Evolutionary conservation across 176 grass and related monocot species (phyloP).

Genomic region (Hsuehochloa calcarea): DNA sequence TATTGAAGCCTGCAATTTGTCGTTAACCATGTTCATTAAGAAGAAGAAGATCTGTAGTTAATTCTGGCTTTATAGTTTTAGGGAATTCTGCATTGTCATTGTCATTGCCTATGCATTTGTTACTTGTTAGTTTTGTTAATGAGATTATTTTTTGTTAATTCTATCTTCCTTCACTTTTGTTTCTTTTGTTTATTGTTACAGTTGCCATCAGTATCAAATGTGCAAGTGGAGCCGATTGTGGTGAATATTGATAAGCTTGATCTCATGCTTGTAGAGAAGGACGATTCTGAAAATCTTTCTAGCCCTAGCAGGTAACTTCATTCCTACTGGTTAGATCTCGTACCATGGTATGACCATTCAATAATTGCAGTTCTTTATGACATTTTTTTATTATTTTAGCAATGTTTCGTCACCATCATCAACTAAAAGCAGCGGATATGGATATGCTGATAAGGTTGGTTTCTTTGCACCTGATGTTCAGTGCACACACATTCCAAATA

Average conservation of each 20-base stretch:
- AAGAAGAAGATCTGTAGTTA: neutral
- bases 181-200: conserved; percentile 30
- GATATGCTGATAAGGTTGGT: conserved; percentile 93
- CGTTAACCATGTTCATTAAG: neutral
- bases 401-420: conserved; percentile 47
- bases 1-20: neutral
- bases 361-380: conserved; percentile 34
- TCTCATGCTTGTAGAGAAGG: conserved; percentile 91
- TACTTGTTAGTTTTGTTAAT: neutral
- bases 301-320: conserved; percentile 60
- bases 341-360: neutral
- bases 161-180: neutral
- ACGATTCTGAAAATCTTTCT: conserved; percentile 64
- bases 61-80: neutral
- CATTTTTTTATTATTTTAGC: conserved; percentile 26
- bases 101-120: neutral
- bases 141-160: neutral
- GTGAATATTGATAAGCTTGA: conserved; percentile 93
- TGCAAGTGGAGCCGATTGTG: conserved; percentile 90
- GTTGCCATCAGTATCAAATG: conserved; percentile 96
- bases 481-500: neutral
- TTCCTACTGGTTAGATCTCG: neutral
- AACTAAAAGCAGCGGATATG: conserved; percentile 84
- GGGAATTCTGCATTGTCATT: neutral
- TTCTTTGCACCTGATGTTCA: conserved; percentile 22